Evolutionary conservation across 352 stramenopile species (phyloP).

Genomic region (Phytopythium aichiense): DNA sequence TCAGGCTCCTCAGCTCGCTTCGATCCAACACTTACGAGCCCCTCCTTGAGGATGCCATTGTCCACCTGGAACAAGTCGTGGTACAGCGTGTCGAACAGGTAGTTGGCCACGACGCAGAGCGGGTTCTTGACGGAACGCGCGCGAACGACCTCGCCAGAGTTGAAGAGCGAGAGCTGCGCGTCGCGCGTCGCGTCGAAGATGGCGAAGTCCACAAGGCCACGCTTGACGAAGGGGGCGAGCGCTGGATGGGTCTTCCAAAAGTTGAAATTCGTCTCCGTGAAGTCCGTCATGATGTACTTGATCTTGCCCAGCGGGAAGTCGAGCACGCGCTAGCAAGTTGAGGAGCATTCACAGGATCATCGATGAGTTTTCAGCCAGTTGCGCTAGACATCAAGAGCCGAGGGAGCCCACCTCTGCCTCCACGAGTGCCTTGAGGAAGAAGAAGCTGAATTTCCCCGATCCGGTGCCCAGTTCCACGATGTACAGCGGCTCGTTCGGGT

Average conservation of each 20-base stretch:
- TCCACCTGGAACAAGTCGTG: constrained; percentile 91
- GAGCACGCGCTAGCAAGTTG: constrained; percentile 39
- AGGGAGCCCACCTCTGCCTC: constrained; percentile 36
- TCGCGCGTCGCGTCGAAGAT: constrained; percentile 93
- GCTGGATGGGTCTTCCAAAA: constrained; percentile 91
- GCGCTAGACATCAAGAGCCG: not conserved
- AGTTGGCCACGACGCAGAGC: constrained; percentile 91
- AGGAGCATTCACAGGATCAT: not conserved
- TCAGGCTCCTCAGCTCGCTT: constrained; percentile 64
- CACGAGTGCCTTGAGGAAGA: constrained; percentile 89
- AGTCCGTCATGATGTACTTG: constrained; percentile 95
- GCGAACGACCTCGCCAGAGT: constrained; percentile 46
- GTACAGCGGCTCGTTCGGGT: constrained; percentile 86
- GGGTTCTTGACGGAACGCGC: constrained; percentile 74
- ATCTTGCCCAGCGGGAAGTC: constrained; percentile 90
- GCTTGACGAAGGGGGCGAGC: constrained; percentile 79
- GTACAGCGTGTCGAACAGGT: constrained; percentile 94
- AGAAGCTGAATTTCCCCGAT: constrained; percentile 94
- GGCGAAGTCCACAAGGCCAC: constrained; percentile 89
- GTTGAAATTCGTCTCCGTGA: constrained; percentile 91
- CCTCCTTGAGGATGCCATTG: constrained; percentile 83
- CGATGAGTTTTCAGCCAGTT: not conserved
- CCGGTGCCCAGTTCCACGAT: constrained; percentile 93
- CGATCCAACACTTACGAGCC: constrained; percentile 86
- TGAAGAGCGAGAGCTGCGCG: constrained; percentile 65